Percentiles rank a stretch among this genome's conserved stretches.
Evolutionary conservation across 768 basidiomycete genomes (phyloP).

Genomic region (Terana coerulea): DNA sequence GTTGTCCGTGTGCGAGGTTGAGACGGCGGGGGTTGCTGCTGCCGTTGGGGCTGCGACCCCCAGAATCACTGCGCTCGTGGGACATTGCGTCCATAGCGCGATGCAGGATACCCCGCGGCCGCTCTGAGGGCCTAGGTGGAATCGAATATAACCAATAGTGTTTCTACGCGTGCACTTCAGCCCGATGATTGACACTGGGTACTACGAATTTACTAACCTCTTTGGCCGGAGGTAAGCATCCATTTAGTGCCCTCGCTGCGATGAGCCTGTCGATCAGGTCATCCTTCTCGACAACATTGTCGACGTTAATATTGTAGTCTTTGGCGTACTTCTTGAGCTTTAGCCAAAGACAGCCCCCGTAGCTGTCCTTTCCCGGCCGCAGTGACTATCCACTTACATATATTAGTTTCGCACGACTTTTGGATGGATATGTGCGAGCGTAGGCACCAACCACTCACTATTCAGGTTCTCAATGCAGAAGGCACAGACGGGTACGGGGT

Average conservation of each 20-base stretch:
- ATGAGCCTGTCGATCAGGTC: conserved; percentile 70
- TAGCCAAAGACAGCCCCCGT: conserved; percentile 50
- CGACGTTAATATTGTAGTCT: conserved; percentile 64
- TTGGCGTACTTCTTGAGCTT: conserved; percentile 65
- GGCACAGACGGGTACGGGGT: conserved; percentile 61
- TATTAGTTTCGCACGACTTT: conserved; percentile 3
- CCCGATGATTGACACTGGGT: neutral
- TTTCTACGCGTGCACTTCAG: conserved; percentile 33
- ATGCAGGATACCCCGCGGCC: conserved; percentile 42
- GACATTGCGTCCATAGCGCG: conserved; percentile 33
- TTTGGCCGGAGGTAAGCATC: conserved; percentile 55
- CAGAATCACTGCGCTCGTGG: conserved; percentile 18
- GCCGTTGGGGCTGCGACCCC: conserved; percentile 16
- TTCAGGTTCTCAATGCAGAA: conserved; percentile 70
- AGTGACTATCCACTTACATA: conserved; percentile 47
- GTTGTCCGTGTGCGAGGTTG: conserved; percentile 25
- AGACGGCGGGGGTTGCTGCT: conserved; percentile 15
- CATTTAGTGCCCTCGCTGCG: conserved; percentile 40
- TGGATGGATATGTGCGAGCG: neutral
- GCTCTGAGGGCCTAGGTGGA: conserved; percentile 35
- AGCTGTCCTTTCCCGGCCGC: conserved; percentile 58
- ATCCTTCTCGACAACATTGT: conserved; percentile 70
- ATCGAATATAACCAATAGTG: conserved; percentile 65
- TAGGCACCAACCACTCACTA: conserved; percentile 35
- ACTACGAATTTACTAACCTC: conserved; percentile 46